phyloP scores from a whole-genome alignment of 495 filamentous ascomycete species.

The Podospora conica region DNA sequence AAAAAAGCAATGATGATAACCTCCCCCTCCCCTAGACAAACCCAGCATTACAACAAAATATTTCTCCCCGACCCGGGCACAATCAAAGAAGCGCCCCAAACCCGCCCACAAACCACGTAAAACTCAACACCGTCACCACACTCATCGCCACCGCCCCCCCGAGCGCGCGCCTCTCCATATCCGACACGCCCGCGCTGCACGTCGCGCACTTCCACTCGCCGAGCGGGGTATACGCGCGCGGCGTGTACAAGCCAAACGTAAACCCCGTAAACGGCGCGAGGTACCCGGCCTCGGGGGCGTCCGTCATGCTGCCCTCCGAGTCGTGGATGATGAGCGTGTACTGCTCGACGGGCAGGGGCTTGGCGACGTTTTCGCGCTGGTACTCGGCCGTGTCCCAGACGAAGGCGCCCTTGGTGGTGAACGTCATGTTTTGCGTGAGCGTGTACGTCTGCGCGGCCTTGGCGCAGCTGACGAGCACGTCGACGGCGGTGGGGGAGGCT shows the following conservation, averaged over 20 bases:
- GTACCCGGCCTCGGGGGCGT: slow-evolving; percentile 63
- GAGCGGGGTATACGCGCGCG: slow-evolving; percentile 58
- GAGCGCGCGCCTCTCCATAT: slow-evolving; percentile 59
- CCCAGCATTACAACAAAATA: slow-evolving; percentile 14
- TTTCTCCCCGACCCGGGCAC: not conserved
- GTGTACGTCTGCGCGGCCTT: slow-evolving; percentile 39
- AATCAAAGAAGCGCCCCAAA: slow-evolving; percentile 48
- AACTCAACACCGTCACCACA: slow-evolving; percentile 68
- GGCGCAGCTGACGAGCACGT: slow-evolving; percentile 76
- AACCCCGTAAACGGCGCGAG: slow-evolving; percentile 57
- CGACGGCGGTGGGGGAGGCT: slow-evolving; percentile 68
- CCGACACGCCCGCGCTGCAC: slow-evolving; percentile 64
- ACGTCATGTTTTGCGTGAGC: slow-evolving; percentile 50
- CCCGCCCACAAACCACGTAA: slow-evolving; percentile 81
- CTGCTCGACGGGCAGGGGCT: slow-evolving; percentile 59
- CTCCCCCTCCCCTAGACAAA: not conserved
- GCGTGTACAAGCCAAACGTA: slow-evolving; percentile 75
- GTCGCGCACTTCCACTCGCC: slow-evolving; percentile 55
- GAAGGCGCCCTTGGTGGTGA: slow-evolving; percentile 33
- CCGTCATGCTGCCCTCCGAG: slow-evolving; percentile 53
- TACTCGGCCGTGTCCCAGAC: slow-evolving; percentile 78
- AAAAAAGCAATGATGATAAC: not conserved
- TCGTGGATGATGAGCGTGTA: slow-evolving; percentile 88
- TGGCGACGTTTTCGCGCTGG: slow-evolving; percentile 51
- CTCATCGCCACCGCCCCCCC: slow-evolving; percentile 71